Percentiles rank a stretch among this genome's conserved stretches.
Evolutionary conservation across 441 rosid genomes (phyloP).

Genomic region (Populus hybrid): DNA sequence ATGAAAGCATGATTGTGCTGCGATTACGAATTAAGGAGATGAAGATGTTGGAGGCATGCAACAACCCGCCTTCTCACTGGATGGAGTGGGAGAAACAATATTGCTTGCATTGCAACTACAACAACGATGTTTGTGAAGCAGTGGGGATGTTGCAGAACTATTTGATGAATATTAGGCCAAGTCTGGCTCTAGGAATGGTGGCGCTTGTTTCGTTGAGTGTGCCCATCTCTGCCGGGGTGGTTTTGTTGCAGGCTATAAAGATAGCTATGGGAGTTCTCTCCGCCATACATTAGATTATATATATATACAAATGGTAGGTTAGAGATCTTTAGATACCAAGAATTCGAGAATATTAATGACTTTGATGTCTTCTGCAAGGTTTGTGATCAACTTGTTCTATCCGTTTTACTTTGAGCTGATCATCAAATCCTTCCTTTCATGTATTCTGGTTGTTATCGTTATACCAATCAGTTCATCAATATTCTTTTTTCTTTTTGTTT

Average conservation of each 20-base stretch:
- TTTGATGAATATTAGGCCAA: slow-evolving; percentile 58
- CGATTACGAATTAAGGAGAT: slow-evolving; percentile 55
- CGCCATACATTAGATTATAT: background rate
- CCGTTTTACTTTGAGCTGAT: too few relatives aligned
- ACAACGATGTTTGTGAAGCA: slow-evolving; percentile 39
- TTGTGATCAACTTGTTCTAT: background rate
- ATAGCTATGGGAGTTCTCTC: slow-evolving; percentile 14
- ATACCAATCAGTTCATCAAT: background rate
- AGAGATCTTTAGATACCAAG: background rate
- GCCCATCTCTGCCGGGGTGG: slow-evolving; percentile 17
- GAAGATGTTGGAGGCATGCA: slow-evolving; percentile 49
- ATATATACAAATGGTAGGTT: background rate
- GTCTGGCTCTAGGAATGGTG: slow-evolving; percentile 35
- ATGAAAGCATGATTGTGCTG: slow-evolving; percentile 54
- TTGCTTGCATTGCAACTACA: slow-evolving; percentile 41
- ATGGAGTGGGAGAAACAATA: slow-evolving; percentile 74
- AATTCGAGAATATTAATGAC: background rate
- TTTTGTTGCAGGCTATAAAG: slow-evolving; percentile 15
- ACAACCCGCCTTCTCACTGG: slow-evolving; percentile 62
- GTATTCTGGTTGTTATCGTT: background rate
- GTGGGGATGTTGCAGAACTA: slow-evolving; percentile 47
- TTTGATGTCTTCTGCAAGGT: background rate
- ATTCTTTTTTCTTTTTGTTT: too few relatives aligned
- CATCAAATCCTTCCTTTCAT: background rate
- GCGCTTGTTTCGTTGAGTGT: slow-evolving; percentile 19